These are phyloP conservation scores for Schizopora paradoxa DNA, from an alignment of 1,284 basidiomycete genomes.

Conservation along the genomic window DNA sequence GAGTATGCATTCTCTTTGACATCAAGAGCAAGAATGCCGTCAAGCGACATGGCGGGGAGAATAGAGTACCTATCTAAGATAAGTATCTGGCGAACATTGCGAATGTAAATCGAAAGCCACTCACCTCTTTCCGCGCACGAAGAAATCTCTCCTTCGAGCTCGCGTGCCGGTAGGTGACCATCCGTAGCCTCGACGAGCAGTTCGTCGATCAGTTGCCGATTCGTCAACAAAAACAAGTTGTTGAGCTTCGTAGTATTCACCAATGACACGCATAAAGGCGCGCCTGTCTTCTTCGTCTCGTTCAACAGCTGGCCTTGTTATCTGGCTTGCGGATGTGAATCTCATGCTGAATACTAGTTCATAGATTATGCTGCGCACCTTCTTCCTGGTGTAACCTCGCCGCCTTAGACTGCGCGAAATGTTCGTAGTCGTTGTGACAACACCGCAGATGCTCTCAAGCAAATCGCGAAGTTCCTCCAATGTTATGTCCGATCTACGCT, in stretches of 20 bases:
- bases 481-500: too few relatives aligned
- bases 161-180: constrained; percentile 13
- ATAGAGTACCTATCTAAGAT: constrained; percentile 23
- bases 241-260: constrained; percentile 4
- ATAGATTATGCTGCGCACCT: too few relatives aligned
- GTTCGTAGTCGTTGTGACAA: too few relatives aligned
- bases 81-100: neutral
- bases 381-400: too few relatives aligned
- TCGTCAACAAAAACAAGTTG: constrained; percentile 21
- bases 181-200: constrained; percentile 12
- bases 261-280: too few relatives aligned
- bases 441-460: too few relatives aligned
- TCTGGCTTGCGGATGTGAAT: too few relatives aligned
- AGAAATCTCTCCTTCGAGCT: constrained; percentile 5
- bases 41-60: constrained; percentile 28
- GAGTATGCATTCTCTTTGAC: constrained; percentile 26
- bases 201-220: constrained; percentile 11
- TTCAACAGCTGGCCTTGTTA: too few relatives aligned
- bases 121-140: constrained; percentile 17
- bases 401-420: too few relatives aligned
- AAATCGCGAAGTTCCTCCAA: too few relatives aligned
- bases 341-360: too few relatives aligned
- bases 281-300: too few relatives aligned
- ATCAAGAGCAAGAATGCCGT: constrained; percentile 28
- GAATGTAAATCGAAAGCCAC: neutral